Evolutionary conservation across 805 yeast species (phyloP), one percentile per base, ranked within the genome.

Genomic region (Cyberlindnera petersonii): DNA sequence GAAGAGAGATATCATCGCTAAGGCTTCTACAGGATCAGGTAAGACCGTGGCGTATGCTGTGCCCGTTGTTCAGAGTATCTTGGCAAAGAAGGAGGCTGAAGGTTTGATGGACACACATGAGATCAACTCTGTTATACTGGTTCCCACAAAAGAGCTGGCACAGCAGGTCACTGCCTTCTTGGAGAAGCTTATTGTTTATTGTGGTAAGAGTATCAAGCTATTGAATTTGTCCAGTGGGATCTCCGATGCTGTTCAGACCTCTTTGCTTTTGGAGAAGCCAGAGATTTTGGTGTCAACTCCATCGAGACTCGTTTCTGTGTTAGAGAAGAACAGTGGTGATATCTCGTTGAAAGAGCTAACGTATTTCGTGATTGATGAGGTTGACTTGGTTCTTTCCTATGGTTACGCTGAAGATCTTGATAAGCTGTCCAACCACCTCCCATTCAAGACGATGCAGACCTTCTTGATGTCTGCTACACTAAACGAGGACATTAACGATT

Each of bases 391-490:
- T 33, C 65, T 86, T 35, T 82, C 95, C 2, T 93, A 85, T 60
- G 98, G 98, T 18, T 87, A 93, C 60, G 75, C 79, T 49, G 95
- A 86, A 8, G 98, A 93, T 63, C 69, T 91, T 46, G 67, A 74
- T 29, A 74, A 72, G 52, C 72, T 93, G 47, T 72, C 83, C 8
- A 68, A 71, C 19, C 74, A 63, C 46, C 64, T 89, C 46, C 87
- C 88, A n/a, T 65, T 80, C 44, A 82, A 83, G 46, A 77, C 75
- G 43, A 67, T 86, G 49, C 98, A 93, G 65, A 81, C 93, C 3
- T 93, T 87, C 63, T 67, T 93, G 50, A 93, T 93, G 98, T 85
- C 95, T 63, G 98, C 98, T 3, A 93, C 98, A 4, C 67, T 93
- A 43, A 85, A 79, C 56, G 95, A 86, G 31, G 97, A 91, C 46